Conservation (phyloP, 768 basidiomycete species). For the Boletus sp. region DNA sequence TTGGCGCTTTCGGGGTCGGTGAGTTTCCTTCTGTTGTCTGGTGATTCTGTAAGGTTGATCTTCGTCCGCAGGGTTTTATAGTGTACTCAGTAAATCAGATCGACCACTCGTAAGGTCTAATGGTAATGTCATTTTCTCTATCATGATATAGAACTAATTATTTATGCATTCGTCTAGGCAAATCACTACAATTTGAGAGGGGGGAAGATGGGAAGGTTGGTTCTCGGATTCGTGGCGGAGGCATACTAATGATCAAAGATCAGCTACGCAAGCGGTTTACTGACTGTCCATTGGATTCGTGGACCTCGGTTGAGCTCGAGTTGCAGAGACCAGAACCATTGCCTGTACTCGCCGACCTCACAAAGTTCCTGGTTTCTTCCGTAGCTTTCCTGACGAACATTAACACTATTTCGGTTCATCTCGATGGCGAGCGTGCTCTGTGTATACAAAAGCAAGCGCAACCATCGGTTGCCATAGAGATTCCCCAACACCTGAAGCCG, state of each 20-base stretch:
- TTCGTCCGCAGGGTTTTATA: slow-evolving; percentile 11
- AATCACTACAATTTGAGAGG: slow-evolving; percentile 11
- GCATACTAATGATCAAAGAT: background rate
- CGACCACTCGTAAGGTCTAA: slow-evolving; percentile 10
- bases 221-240: background rate
- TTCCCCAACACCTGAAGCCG: slow-evolving; percentile 1
- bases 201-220: slow-evolving; percentile 9
- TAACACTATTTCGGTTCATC: slow-evolving; percentile 1
- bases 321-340: slow-evolving; percentile 3
- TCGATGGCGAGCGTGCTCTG: background rate
- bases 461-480: background rate
- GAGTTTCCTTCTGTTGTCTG: background rate
- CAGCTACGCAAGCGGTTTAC: slow-evolving; percentile 1
- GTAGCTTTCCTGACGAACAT: slow-evolving; percentile 6
- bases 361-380: slow-evolving; percentile 14
- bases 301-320: slow-evolving; percentile 12
- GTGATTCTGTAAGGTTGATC: background rate
- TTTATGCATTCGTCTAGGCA: background rate
- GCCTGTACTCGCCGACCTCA: slow-evolving; percentile 3
- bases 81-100: slow-evolving; percentile 16
- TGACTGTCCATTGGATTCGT: background rate
- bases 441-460: background rate
- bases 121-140: background rate
- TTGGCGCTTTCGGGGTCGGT: slow-evolving; percentile 20
- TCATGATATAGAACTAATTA: background rate